A percentile compares a stretch with the other conserved stretches of the same genome.
Conservation (phyloP, 345 rosid genomes). For the Angophora floribunda region DNA sequence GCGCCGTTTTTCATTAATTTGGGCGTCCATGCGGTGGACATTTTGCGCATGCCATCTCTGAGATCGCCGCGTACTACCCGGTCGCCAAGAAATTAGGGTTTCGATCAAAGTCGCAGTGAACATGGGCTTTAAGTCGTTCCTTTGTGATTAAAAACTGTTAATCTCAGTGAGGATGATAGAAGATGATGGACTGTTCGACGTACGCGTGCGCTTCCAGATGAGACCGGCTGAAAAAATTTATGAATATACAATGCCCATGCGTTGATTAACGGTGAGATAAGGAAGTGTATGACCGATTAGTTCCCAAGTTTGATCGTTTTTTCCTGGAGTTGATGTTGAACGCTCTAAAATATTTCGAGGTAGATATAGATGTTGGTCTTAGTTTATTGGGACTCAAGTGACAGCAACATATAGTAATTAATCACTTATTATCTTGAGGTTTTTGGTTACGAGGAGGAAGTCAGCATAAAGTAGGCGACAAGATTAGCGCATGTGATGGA, state of each 20-base stretch:
- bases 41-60: neutral
- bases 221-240: neutral
- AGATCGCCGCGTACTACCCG: neutral
- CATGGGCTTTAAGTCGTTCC: neutral
- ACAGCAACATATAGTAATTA: neutral
- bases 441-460: neutral
- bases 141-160: neutral
- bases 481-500: neutral
- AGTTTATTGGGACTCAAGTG: neutral
- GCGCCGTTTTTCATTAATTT: neutral
- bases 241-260: neutral
- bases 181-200: neutral
- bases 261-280: neutral
- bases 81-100: neutral
- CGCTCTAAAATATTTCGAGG: neutral
- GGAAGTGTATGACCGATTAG: neutral
- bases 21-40: neutral
- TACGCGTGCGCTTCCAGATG: neutral
- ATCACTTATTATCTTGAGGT: neutral
- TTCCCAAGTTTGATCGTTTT: neutral
- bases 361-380: neutral
- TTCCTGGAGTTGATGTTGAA: neutral
- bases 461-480: neutral
- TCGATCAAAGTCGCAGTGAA: neutral
- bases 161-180: neutral